A percentile compares a stretch with the other conserved stretches of the same genome.
Evolutionary conservation across 2,329 filamentous ascomycete genomes (phyloP).

Genomic region (Talaromyces sp.): DNA sequence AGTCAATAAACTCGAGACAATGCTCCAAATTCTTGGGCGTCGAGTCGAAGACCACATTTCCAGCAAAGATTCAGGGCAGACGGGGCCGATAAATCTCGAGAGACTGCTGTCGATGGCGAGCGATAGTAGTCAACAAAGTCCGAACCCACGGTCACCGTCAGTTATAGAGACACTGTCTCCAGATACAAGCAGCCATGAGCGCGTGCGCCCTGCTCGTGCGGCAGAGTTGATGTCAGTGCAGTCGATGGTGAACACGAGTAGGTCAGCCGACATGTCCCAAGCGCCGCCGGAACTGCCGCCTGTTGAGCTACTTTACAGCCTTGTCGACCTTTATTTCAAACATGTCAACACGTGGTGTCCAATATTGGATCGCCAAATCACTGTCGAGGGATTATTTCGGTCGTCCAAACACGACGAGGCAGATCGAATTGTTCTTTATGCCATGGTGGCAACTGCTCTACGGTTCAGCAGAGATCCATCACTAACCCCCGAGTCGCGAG

Average conservation of each 20-base stretch:
- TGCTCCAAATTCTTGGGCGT: not conserved
- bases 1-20: constrained; percentile 1
- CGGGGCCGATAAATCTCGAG: not conserved
- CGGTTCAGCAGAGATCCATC: constrained; percentile 75
- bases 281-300: constrained; percentile 67
- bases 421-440: constrained; percentile 76
- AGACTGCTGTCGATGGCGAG: not conserved
- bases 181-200: not conserved
- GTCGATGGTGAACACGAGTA: not conserved
- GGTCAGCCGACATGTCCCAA: constrained; percentile 16
- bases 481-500: constrained; percentile 67
- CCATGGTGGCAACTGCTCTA: constrained; percentile 82
- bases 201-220: not conserved
- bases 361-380: constrained; percentile 77
- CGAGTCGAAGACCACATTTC: not conserved
- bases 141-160: not conserved
- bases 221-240: constrained; percentile 2
- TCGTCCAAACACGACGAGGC: constrained; percentile 70
- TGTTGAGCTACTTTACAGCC: constrained; percentile 66
- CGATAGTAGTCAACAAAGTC: not conserved
- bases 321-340: constrained; percentile 74
- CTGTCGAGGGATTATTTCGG: constrained; percentile 76
- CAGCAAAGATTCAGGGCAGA: not conserved
- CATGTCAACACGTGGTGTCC: constrained; percentile 82
- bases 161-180: not conserved